phyloP scores from a whole-genome alignment of 176 grass and related monocot genomes.

The Zoysia japonica region DNA sequence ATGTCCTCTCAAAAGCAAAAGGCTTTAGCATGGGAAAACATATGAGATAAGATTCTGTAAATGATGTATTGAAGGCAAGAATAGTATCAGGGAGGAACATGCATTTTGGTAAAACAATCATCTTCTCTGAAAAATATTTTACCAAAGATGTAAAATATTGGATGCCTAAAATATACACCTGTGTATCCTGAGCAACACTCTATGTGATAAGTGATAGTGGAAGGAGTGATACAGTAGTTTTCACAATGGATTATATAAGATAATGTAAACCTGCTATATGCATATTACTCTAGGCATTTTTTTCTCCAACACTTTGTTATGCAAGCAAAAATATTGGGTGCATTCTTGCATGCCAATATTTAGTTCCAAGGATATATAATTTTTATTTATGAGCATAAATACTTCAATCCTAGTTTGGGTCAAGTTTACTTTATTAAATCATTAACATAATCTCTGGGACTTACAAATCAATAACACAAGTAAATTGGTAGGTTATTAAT shows the following conservation, averaged over 20 bases:
- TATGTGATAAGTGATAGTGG: neutral
- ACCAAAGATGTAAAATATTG: constrained; percentile 7
- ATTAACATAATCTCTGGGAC: neutral
- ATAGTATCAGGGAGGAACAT: neutral
- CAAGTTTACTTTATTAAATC: neutral
- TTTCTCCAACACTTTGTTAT: no score
- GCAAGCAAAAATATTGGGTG: no score
- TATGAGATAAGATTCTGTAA: neutral
- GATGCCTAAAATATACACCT: neutral
- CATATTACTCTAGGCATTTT: neutral
- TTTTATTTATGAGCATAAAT: no score
- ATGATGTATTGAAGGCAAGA: neutral
- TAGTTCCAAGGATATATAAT: no score
- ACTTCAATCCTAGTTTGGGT: neutral
- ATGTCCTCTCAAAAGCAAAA: no score
- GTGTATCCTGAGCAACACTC: constrained; percentile 10
- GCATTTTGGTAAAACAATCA: neutral
- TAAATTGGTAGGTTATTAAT: neutral
- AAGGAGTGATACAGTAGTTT: neutral
- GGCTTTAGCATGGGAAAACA: neutral
- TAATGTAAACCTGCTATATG: neutral
- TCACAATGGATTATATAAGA: constrained; percentile 1
- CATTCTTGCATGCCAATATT: no score
- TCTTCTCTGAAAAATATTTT: neutral
- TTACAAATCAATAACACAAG: neutral